Evolutionary conservation across 208 protist genomes (phyloP), one percentile per base, ranked within the genome.

Genomic region (Crithidia acanthocephali): DNA sequence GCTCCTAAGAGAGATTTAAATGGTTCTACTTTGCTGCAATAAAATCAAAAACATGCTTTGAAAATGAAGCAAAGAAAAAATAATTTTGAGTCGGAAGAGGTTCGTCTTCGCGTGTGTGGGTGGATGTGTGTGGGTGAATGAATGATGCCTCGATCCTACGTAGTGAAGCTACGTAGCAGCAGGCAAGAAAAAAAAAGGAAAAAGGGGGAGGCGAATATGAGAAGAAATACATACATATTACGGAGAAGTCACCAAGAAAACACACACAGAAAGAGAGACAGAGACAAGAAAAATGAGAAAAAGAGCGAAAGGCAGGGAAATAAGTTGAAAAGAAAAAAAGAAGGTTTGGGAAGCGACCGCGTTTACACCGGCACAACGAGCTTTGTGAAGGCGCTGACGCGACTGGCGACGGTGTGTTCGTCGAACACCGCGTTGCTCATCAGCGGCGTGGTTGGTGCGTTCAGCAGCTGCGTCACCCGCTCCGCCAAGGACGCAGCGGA

Each of bases 361-460:
- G 35, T 40, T 40, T 40, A 62, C 20, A 32, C 40, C 1, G 42
- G 22, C 27, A 23, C 40, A 32, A 68, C 47, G 3, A 58, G 35
- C 23, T 47, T 42, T 1, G 45, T 44, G 16, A 58, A 58, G n/a
- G 32, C 62, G 20, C 48, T 48, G 1, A 68, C 62, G 16, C 50
- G 50, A 45, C 22, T 58, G 11, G 48, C 50, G 2, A 32, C 28
- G 18, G 22, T 25, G 33, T 30, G 30, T 6, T 28, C 45, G 20
- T 68, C 62, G 13, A 42, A 15, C 48, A 13, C 33, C n/a, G 33
- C 62, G 27, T 25, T 27, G 7, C 52, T 23, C 1, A 42, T 10
- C 42, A 58, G 1, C 30, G 62, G 62, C 35, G 48, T 58, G 33
- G 48, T 18, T 1, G 65, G 65, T 27, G 65, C 42, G 44, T 71